Conservation (phyloP, 305 asterid genomes). For the Salvia sclarea region DNA sequence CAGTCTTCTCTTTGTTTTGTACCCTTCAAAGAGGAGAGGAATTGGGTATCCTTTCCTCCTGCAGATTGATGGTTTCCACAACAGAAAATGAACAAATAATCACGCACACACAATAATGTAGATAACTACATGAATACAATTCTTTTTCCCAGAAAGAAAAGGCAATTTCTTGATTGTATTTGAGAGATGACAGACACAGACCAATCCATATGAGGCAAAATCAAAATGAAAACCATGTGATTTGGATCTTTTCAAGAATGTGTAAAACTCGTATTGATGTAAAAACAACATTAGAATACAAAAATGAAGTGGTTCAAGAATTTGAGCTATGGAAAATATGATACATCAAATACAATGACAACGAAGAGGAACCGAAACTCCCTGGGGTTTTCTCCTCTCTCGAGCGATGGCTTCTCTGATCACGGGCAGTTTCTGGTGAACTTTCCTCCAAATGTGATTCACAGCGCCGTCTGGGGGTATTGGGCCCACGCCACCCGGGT, state of each 20-base stretch:
- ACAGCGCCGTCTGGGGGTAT: conserved; percentile 65
- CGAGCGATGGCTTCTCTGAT: conserved; percentile 73
- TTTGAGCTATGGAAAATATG: conserved; percentile 2
- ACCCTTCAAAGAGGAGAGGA: conserved; percentile 65
- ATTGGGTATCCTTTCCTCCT: conserved; percentile 65
- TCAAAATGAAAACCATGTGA: conserved; percentile 10
- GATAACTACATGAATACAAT: background rate
- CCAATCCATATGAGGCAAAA: no score
- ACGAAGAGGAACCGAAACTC: conserved; percentile 71
- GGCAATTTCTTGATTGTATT: background rate
- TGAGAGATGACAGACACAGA: conserved; percentile 19
- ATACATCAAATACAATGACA: conserved; percentile 70
- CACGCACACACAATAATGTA: background rate
- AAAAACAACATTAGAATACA: background rate
- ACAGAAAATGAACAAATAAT: conserved; percentile 26
- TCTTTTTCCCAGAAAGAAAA: background rate
- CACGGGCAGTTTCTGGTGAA: conserved; percentile 67
- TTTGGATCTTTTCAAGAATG: background rate
- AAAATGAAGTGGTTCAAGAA: conserved; percentile 24
- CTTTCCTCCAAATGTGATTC: conserved; percentile 84
- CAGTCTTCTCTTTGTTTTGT: conserved; percentile 54
- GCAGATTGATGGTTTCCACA: conserved; percentile 45
- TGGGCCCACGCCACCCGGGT: conserved; percentile 75
- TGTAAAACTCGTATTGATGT: conserved; percentile 18
- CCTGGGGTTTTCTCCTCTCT: conserved; percentile 78